Base-by-base conservation (phyloP, 202 grass and related monocot species). In the Brachypodium distachyon region DNA sequence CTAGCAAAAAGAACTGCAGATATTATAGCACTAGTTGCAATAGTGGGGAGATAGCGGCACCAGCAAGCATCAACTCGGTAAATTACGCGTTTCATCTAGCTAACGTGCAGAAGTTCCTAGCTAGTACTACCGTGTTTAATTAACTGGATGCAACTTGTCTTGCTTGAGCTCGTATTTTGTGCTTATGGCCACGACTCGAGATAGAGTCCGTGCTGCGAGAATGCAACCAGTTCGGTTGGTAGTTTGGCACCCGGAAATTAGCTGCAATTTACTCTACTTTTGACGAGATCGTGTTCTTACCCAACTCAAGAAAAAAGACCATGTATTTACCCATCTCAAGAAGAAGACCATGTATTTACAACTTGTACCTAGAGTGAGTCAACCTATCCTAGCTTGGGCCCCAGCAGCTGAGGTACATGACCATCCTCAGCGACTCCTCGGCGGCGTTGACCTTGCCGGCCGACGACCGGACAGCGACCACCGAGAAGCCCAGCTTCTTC, bases 321-420 rank as follows among this genome's bases (percentile, higher is more conserved):
- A 63, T 48, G 26, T 75, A 44, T 58, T 46, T 46, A 69, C 16
- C 16, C 40, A 14, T 46, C 9, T 69, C 7, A 31, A 32, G 47
- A 69, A 48, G 48, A 69, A 48, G 3, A 40, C 12, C 23, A 3
- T 69, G 42, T 55, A 67, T 66, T 22, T 67, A 74, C 52, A 74
- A 17, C 71, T 44, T 25, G 49, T 59, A 64, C 32, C 36, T 41
- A n/a, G n/a, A n/a, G n/a, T n/a, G n/a, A n/a, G n/a, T n/a, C n/a
- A 56, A 28, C 21, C 14, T 13, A 66, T 9, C 26, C 41, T 77
- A 92, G 77, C 81, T 79, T 40, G 89, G 87, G 1, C 89, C 87
- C 93, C 89, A 90, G 70, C 87, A 96, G 72, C 89, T 92, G 66
- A 92, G 63, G 66, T 90, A 92, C 82, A 96, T 90, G 68, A 87